Base-by-base conservation (phyloP, 768 basidiomycete species). In the Lactarius hatsudake region DNA sequence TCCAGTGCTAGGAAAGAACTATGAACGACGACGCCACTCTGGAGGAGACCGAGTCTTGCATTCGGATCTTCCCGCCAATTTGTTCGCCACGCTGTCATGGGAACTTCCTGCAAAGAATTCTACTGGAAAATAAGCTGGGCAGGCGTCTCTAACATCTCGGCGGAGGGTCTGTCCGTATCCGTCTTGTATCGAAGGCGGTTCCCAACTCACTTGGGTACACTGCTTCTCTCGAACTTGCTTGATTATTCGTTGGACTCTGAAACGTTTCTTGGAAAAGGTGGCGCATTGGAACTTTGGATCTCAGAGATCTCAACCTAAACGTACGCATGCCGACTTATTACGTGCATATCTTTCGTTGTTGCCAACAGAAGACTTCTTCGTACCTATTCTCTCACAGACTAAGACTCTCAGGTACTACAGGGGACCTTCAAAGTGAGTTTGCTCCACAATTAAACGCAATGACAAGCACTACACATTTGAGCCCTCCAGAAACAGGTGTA, bases 101-200 rank as follows among this genome's bases (percentile, higher is more conserved):
- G 5, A 94, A 96, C 88, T 2, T 82, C 88, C 0, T 96, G 96
- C 73, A 90, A 93, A 70, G 89, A 89, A 69, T 96, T 94, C 68
- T 94, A 91, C 75, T 97, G 94, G 91, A 89, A 4, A 96, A 94
- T 76, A 88, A 89, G 68, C 76, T 96, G 1, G 80, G 84, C 5
- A 79, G 91, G 51, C 79, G 94, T 26, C 74, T 96, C 51, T 69
- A 77, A 26, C 81, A 78, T 54, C 81, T 97, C 2, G 93, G 94
- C 8, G 94, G 87, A 0, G 78, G 71, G 0, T 87, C 90, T 68
- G 78, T 12, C 36, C 13, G 12, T 13, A 38, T 94, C 42, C 84
- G 84, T 69, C 74, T 80, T 79, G 88, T 60, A 93, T 90, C 1
- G 93, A 96, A 74, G 94, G 87, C 0, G 92, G 95, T 73, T 92